Base-by-base conservation (phyloP, 305 asterid species). In the Coffea humblotiana region DNA sequence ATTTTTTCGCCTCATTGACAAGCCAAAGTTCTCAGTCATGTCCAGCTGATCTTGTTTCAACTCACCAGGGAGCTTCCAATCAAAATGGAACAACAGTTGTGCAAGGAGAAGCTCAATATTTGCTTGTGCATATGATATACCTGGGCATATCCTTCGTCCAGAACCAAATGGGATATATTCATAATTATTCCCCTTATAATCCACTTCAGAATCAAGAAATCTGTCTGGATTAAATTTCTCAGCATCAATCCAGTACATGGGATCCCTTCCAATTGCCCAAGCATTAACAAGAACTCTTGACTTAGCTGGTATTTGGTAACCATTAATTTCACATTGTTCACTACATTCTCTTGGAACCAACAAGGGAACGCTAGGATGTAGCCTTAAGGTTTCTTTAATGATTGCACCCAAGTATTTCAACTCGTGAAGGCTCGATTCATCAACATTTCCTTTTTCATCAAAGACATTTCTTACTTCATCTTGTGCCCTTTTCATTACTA, bases 381-480 rank as follows among this genome's bases (percentile, higher is more conserved):
- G 47, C 14, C 72, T 67, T 12, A 67, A 6, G 45, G 72, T 6
- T 67, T 67, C 49, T 67, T 35, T 67, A 12, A 10, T 10, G 35
- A 67, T 35, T 43, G 72, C 72, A 29, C 32, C n/a, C 72, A 67
- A 67, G 72, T 67, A 67, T 67, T 67, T 67, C 16, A 67, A 45
- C 45, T 67, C 48, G 37, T 35, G 25, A 32, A 67, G 72, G 48
- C 48, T 9, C 35, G 72, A 67, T 67, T 67, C 72, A 6, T 67
- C 72, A 35, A 67, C 72, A 37, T 67, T 67, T 35, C 72, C 71
- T 13, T 27, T 37, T 43, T 43, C 71, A 25, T 67, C 43, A 40
- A 40, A 40, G 43, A 40, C 43, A 40, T 40, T 40, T 40, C 43
- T 40, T 40, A 40, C 43, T 40, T 40, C 43, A 40, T 3, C 43